A percentile compares a stretch with the other conserved stretches of the same genome.
phyloP scores from a whole-genome alignment of 306 rosid genomes.

The Datisca glomerata region DNA sequence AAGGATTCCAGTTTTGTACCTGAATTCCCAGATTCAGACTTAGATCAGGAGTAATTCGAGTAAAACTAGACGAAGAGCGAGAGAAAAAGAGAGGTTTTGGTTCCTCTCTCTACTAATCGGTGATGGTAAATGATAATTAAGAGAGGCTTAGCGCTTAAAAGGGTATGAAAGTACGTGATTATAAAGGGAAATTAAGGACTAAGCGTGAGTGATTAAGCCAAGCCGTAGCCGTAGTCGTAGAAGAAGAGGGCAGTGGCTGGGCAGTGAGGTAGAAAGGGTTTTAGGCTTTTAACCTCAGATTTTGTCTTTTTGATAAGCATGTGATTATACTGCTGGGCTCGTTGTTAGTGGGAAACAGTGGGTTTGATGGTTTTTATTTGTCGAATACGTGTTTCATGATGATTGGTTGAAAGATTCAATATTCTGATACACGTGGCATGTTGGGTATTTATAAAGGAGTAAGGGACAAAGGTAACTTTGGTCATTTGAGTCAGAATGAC shows the following conservation, averaged over 20 bases:
- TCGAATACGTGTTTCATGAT: not conserved
- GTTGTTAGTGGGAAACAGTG: not conserved
- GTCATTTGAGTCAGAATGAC: no score
- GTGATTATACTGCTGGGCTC: not conserved
- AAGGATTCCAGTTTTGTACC: not conserved
- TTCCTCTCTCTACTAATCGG: no score
- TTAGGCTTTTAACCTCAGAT: not conserved
- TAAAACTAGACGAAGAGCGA: conserved; percentile 1
- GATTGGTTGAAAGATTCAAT: not conserved
- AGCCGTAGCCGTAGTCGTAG: no score
- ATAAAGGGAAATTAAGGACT: no score
- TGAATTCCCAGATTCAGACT: conserved; percentile 1
- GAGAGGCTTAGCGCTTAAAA: no score
- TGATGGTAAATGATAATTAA: no score
- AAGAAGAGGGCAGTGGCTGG: not conserved
- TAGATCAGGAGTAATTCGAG: not conserved
- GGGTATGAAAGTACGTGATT: no score
- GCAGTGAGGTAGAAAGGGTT: not conserved
- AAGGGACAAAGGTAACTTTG: no score
- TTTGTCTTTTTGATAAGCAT: not conserved
- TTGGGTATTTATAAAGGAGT: no score
- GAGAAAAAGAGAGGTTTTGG: conserved; percentile 1
- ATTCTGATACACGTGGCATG: no score
- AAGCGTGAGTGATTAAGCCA: no score
- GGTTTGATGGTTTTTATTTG: not conserved